These are phyloP conservation scores for Plantago ovata DNA, from an alignment of 257 asterid species.

Conservation along the genomic window DNA sequence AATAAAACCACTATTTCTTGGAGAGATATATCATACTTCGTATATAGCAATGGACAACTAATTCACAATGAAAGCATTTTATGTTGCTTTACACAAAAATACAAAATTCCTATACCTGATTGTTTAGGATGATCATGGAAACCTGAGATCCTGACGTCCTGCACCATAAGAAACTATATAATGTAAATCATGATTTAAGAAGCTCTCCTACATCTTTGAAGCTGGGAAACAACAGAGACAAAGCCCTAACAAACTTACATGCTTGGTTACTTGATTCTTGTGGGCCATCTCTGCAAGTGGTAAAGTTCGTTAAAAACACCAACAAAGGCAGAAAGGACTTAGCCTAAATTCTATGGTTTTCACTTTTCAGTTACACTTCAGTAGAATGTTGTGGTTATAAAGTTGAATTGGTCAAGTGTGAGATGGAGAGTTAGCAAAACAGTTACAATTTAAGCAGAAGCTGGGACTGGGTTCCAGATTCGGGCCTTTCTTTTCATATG, in stretches of 20 bases:
- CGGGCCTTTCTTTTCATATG: too few relatives aligned
- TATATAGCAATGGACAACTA: conserved; percentile 7
- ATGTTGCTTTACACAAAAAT: neutral
- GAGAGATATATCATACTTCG: too few relatives aligned
- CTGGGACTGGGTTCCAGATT: too few relatives aligned
- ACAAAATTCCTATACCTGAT: conserved; percentile 43
- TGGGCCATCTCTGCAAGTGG: conserved; percentile 56
- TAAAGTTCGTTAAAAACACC: conserved; percentile 19
- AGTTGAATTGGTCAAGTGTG: too few relatives aligned
- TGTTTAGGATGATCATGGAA: conserved; percentile 55
- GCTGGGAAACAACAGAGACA: conserved; percentile 10
- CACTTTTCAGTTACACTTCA: too few relatives aligned
- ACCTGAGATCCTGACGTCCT: conserved; percentile 64
- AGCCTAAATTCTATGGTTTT: too few relatives aligned
- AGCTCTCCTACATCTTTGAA: neutral
- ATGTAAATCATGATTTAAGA: conserved; percentile 9
- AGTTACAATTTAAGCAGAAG: too few relatives aligned
- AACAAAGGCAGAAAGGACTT: conserved; percentile 9
- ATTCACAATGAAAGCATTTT: neutral
- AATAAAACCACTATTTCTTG: neutral
- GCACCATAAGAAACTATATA: conserved; percentile 24
- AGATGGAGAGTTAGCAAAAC: too few relatives aligned
- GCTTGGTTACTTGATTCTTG: conserved; percentile 43
- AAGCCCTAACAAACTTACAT: conserved; percentile 32
- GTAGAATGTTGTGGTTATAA: too few relatives aligned